Evolutionary conservation across 116 monocot species (phyloP).

Genomic region (Zostera marina): DNA sequence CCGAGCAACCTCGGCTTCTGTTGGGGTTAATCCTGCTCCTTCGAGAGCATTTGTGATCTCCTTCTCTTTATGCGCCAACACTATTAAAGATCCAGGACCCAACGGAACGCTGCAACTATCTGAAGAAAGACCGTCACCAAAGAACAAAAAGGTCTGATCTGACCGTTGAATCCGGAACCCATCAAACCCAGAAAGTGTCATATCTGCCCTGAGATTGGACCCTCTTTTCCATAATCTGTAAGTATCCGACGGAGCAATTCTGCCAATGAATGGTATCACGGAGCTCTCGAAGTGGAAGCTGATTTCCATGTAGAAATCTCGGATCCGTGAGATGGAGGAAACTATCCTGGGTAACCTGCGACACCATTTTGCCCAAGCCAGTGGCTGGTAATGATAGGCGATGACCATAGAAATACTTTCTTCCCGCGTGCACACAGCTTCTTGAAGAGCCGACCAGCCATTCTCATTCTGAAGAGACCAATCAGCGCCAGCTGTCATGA

Average conservation of each 20-base stretch:
- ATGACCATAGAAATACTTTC: constrained; percentile 58
- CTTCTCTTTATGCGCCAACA: constrained; percentile 62
- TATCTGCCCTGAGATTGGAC: constrained; percentile 63
- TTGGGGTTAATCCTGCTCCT: constrained; percentile 55
- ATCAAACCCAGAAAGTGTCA: constrained; percentile 93
- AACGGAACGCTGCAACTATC: constrained; percentile 16
- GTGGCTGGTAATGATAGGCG: constrained; percentile 63
- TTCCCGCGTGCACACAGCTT: constrained; percentile 68
- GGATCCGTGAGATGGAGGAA: constrained; percentile 61
- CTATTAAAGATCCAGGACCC: constrained; percentile 46
- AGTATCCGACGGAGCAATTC: constrained; percentile 78
- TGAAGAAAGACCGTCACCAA: constrained; percentile 38
- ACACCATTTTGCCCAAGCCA: constrained; percentile 98
- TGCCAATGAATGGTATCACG: constrained; percentile 74
- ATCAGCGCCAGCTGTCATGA: constrained; percentile 69
- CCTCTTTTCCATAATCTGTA: constrained; percentile 91
- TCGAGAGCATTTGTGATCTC: constrained; percentile 74
- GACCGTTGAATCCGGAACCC: constrained; percentile 83
- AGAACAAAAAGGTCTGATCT: constrained; percentile 86
- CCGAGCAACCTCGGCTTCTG: constrained; percentile 63
- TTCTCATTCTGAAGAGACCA: constrained; percentile 91
- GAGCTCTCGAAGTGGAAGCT: constrained; percentile 94
- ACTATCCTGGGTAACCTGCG: constrained; percentile 69
- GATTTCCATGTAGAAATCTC: constrained; percentile 91
- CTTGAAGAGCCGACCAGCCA: constrained; percentile 88